Evolutionary conservation across 192 early-diverging fungal genomes (phyloP), one percentile per base, ranked within the genome.

Genomic region (Backusella parvicylindrica): DNA sequence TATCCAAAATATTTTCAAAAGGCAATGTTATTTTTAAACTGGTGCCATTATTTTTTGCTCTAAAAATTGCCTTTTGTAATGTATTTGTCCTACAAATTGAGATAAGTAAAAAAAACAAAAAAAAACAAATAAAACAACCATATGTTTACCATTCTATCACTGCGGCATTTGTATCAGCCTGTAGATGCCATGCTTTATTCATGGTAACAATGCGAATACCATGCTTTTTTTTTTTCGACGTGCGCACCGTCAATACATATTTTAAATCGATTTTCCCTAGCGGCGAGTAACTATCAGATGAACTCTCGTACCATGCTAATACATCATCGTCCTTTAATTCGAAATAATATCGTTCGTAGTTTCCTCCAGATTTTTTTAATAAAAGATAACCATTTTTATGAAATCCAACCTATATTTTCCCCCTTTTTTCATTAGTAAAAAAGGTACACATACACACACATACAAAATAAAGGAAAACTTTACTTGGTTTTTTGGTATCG

Each of bases 21-120:
- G 90, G 89, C 18, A 92, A 79, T 8, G 82, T 82, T 15, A 91
- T 82, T 72, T 87, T 89, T 60, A 91, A 79, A 60, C 86, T 89
- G 23, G 84, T 77, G 11, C 89, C 89, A 63, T 78, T 77, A 76
- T 89, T 88, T 28, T 85, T 86, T 37, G 90, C 87, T 18, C 84
- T 79, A 30, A 91, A 86, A 15, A 90, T 84, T 5, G 87, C 83
- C 67, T 83, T 85, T 75, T 87, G 79, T 11, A 92, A 74, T 15
- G 83, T 77, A 53, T 84, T 88, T 5, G 89, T 83, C 86, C 79
- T 84, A 68, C 21, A 28, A 18, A 72, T 23, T 11, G 26, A 4
- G 15, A 36, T 60, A 35, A 76, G 53, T 36, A 18, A 47, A 43
- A 64, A 64, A 63, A 9, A 65, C 56, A 47, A 3, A 71, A 16